Evolutionary conservation across 208 protist genomes (phyloP).

Genomic region (Angomonas ambiguus): DNA sequence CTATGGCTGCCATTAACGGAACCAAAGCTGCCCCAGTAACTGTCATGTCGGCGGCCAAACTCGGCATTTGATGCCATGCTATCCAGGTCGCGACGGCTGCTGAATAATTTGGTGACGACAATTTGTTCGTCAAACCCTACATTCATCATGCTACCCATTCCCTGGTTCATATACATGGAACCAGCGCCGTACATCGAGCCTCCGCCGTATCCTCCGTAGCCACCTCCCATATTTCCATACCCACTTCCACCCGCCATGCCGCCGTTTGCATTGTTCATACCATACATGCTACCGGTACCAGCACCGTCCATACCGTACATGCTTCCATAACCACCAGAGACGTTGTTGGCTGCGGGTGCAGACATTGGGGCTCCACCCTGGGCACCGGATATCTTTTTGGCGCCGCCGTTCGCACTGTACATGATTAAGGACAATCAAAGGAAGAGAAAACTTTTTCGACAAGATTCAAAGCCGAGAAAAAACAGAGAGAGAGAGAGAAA

Average conservation of each 20-base stretch:
- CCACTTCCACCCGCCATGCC: conserved; percentile 15
- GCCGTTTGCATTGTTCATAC: conserved; percentile 9
- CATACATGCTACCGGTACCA: conserved; percentile 15
- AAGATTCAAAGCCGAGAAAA: background rate
- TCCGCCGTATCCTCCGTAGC: conserved; percentile 37
- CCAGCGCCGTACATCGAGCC: conserved; percentile 32
- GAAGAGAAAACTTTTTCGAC: background rate
- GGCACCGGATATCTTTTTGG: background rate
- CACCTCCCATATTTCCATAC: conserved; percentile 13
- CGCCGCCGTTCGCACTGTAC: background rate
- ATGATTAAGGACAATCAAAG: background rate
- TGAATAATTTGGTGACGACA: conserved; percentile 64
- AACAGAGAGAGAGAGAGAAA: background rate
- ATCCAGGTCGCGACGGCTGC: conserved; percentile 57
- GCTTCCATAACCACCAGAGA: background rate
- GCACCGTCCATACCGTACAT: conserved; percentile 7
- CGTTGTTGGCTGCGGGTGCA: background rate
- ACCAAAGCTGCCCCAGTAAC: conserved; percentile 35
- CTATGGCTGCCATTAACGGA: background rate
- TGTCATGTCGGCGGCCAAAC: conserved; percentile 47
- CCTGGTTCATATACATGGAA: conserved; percentile 7
- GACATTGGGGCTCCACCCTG: background rate
- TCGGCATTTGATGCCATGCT: conserved; percentile 35
- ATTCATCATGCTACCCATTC: conserved; percentile 15
- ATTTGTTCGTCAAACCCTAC: conserved; percentile 32